phyloP scores from a whole-genome alignment of 805 yeast species.

The Millerozyma miso region DNA sequence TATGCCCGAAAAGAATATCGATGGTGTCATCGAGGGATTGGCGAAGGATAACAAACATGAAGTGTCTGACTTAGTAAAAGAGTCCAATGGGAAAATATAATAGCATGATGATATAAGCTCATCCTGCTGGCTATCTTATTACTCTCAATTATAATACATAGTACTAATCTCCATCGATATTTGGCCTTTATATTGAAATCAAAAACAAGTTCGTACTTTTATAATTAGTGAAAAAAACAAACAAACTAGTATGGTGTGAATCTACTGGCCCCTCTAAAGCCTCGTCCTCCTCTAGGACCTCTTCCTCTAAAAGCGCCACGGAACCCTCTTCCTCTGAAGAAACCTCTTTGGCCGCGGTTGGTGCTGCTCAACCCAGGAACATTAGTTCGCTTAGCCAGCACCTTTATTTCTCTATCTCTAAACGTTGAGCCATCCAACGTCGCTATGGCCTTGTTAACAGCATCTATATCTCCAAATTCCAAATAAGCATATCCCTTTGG shows the following conservation, averaged over 20 bases:
- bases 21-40: constrained; percentile 51
- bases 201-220: not conserved
- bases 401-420: constrained; percentile 68
- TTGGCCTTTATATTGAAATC: not conserved
- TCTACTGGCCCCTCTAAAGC: constrained; percentile 20
- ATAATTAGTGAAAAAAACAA: not conserved
- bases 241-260: constrained; percentile 35
- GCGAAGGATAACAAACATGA: constrained; percentile 29
- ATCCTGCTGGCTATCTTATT: not conserved
- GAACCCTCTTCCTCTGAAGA: constrained; percentile 19
- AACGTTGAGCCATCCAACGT: constrained; percentile 61
- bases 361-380: constrained; percentile 57
- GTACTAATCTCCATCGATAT: not conserved
- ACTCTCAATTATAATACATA: not conserved
- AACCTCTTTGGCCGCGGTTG: constrained; percentile 39
- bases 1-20: constrained; percentile 36
- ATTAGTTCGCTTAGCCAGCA: constrained; percentile 74
- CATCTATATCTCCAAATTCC: constrained; percentile 69
- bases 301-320: constrained; percentile 18
- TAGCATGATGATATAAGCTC: no score
- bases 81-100: constrained; percentile 16
- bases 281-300: constrained; percentile 23
- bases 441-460: constrained; percentile 59
- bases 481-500: constrained; percentile 88
- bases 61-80: constrained; percentile 23